A percentile compares a stretch with the other conserved stretches of the same genome.
Conservation (phyloP, 805 yeast species). For the Cyberlindnera misumaiensis region DNA sequence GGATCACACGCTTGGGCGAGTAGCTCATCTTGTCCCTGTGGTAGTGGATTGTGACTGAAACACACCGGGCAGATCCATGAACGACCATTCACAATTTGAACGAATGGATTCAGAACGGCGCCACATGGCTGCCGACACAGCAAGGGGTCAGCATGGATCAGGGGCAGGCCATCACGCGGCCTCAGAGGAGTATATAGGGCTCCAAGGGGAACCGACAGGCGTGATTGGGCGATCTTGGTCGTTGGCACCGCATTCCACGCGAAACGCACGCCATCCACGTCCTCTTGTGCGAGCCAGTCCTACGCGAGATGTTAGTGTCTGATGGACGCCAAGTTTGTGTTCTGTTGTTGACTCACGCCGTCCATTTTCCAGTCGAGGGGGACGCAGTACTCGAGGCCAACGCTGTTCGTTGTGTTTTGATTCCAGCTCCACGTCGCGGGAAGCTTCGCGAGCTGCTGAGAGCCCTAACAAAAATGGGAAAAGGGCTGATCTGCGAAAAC, state of each 20-base stretch:
- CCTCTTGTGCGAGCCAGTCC: conserved; percentile 16
- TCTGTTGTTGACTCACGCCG: too few relatives aligned
- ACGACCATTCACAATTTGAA: conserved; percentile 20
- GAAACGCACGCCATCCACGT: conserved; percentile 49
- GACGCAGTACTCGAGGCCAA: too few relatives aligned
- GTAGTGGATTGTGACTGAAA: conserved; percentile 37
- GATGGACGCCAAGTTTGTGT: too few relatives aligned
- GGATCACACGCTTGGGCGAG: conserved; percentile 10
- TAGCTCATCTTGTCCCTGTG: conserved; percentile 27
- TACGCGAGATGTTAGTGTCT: conserved; percentile 3
- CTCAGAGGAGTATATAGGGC: conserved; percentile 49
- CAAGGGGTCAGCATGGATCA: conserved; percentile 34
- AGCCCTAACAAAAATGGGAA: too few relatives aligned
- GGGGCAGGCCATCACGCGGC: conserved; percentile 33
- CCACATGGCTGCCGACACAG: conserved; percentile 48
- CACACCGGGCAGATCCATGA: conserved; percentile 56
- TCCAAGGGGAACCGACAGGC: conserved; percentile 50
- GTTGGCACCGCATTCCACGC: conserved; percentile 57
- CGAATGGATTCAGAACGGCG: conserved; percentile 48
- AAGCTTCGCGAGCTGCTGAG: too few relatives aligned
- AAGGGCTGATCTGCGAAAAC: neutral
- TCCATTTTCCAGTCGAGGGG: too few relatives aligned
- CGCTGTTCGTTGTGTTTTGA: too few relatives aligned
- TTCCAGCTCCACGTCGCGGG: too few relatives aligned
- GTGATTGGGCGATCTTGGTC: conserved; percentile 43